Percentiles rank a stretch among this genome's conserved stretches.
Evolutionary conservation across 352 stramenopile genomes (phyloP).

Genomic region (Phytopythium boreale): DNA sequence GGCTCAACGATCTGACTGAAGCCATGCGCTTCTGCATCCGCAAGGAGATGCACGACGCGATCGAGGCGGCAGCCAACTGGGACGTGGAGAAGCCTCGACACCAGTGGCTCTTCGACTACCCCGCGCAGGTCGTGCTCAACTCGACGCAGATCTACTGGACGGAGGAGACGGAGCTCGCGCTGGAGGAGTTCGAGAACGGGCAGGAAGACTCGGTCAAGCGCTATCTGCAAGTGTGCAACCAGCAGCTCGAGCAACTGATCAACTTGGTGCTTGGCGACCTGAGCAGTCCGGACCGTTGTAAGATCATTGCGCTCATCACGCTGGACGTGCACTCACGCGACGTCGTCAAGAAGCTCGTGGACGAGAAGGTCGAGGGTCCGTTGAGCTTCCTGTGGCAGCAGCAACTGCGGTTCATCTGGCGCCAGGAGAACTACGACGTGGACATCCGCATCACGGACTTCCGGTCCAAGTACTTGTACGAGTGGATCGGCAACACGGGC

Average conservation of each 20-base stretch:
- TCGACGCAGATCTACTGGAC: constrained; percentile 94
- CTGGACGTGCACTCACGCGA: constrained; percentile 95
- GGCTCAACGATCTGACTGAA: constrained; percentile 86
- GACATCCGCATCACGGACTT: constrained; percentile 97
- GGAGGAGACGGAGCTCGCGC: constrained; percentile 93
- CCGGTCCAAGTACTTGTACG: constrained; percentile 91
- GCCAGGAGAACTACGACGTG: constrained; percentile 93
- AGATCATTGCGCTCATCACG: constrained; percentile 96
- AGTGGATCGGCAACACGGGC: constrained; percentile 88
- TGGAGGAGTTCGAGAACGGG: constrained; percentile 87
- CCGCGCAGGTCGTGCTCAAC: constrained; percentile 86
- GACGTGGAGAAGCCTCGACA: constrained; percentile 96
- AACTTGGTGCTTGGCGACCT: constrained; percentile 90
- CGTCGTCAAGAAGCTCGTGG: constrained; percentile 88
- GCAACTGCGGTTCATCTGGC: constrained; percentile 87
- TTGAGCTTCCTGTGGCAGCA: constrained; percentile 89
- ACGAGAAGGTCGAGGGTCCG: constrained; percentile 87
- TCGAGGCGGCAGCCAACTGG: constrained; percentile 87
- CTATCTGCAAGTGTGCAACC: constrained; percentile 77
- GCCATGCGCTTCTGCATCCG: constrained; percentile 81
- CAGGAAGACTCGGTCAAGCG: constrained; percentile 87
- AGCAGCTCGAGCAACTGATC: constrained; percentile 89
- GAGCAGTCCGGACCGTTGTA: constrained; percentile 88
- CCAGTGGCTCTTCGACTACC: constrained; percentile 98
- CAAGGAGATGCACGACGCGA: constrained; percentile 87